Percentiles rank a stretch among this genome's conserved stretches.
Evolutionary conservation across 352 stramenopile species (phyloP).

Genomic region (Phytopythium aichiense): DNA sequence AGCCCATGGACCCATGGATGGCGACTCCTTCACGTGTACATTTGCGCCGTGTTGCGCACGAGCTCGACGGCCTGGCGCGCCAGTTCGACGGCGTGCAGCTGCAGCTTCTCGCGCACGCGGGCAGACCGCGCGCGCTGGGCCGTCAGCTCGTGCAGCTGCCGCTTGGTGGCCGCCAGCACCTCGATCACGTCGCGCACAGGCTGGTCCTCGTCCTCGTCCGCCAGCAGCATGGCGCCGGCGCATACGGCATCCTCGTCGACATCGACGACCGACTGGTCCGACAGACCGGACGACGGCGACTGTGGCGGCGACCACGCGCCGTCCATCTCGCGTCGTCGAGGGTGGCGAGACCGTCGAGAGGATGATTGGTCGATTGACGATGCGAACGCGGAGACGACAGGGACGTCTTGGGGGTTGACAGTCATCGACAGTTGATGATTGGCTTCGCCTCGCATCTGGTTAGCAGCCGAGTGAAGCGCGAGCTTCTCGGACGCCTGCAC

Average conservation of each 20-base stretch:
- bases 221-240: slow-evolving; percentile 9
- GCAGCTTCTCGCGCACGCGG: slow-evolving; percentile 65
- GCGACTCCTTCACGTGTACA: slow-evolving; percentile 17
- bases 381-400: neutral
- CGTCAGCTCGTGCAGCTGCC: slow-evolving; percentile 41
- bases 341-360: neutral
- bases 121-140: slow-evolving; percentile 50
- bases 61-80: slow-evolving; percentile 58
- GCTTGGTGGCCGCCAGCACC: slow-evolving; percentile 51
- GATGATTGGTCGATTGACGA: neutral
- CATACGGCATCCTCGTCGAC: slow-evolving; percentile 5
- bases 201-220: slow-evolving; percentile 16
- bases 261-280: neutral
- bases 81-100: slow-evolving; percentile 55
- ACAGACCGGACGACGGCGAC: neutral
- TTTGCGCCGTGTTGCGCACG: slow-evolving; percentile 50
- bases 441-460: slow-evolving; percentile 18
- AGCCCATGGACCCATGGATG: neutral
- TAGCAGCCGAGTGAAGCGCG: slow-evolving; percentile 36
- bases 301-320: neutral
- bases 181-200: slow-evolving; percentile 60
- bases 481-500: slow-evolving; percentile 28
- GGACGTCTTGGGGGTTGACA: neutral
- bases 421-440: neutral
- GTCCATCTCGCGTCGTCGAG: neutral